Evolutionary conservation across 192 early-diverging fungal genomes (phyloP), one percentile per base, ranked within the genome.

Genomic region (Phycomyces nitens): DNA sequence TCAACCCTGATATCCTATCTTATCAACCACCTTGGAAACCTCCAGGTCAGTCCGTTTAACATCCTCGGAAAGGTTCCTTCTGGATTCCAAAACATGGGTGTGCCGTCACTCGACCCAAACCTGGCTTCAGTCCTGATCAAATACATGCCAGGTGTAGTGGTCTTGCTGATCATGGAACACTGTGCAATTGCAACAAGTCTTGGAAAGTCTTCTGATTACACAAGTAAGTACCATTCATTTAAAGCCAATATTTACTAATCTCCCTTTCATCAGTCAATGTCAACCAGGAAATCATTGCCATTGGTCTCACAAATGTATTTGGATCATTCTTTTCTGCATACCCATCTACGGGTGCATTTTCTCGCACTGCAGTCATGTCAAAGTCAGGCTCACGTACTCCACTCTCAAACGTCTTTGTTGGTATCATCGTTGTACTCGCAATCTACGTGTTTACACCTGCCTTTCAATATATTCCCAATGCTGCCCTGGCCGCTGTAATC

Each of bases 301-400:
- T 98, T 38, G 96, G 96, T 27, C 20, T 89, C n/a, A 86, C 91
- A 24, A 98, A 98, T 79, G 66, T 91, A 21, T 68, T 91, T 68
- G 92, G 87, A 10, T 87, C 90, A 6, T 94, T 96, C 74, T 89
- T 98, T 73, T 82, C 87, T 56, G 90, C 84, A 10, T 95, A 90
- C 77, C 89, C 94, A 20, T 82, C 90, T 0, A 96, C 96, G 15
- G 96, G 94, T 47, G 94, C 93, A 8, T 96, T 98, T 80, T 94
- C 93, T 12, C 89, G 96, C 47, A 90, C 91, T 0, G 94, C 94
- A 50, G 86, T 98, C 73, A 96, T 94, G 77, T 82, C 91, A 64
- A 84, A 88, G 68, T 92, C 93, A 11, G 96, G 96, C 16, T 89
- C 90, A 27, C 79, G 87, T 43, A 88, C 92, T 7, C 94, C 94